Conservation (phyloP, 768 basidiomycete genomes). For the Psilocybe subaeruginosa region DNA sequence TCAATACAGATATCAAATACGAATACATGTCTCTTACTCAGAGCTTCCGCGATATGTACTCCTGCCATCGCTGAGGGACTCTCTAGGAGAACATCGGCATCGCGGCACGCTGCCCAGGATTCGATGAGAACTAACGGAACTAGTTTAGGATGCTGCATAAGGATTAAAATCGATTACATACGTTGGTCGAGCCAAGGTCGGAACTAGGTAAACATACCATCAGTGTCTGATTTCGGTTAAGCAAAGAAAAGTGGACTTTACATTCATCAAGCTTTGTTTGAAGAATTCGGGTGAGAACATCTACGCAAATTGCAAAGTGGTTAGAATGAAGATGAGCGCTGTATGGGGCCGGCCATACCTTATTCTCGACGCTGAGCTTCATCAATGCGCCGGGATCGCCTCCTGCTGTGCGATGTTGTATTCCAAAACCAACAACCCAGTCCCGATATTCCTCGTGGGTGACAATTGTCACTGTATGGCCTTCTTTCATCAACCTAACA, state of each 20-base stretch:
- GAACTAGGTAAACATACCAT: constrained; percentile 39
- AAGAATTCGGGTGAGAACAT: constrained; percentile 79
- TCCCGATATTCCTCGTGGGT: constrained; percentile 57
- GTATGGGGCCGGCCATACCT: constrained; percentile 22
- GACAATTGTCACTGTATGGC: constrained; percentile 57
- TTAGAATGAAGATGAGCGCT: background rate
- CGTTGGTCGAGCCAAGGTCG: constrained; percentile 68
- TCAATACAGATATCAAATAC: background rate
- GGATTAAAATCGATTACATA: constrained; percentile 34
- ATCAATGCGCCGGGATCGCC: constrained; percentile 72
- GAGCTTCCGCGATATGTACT: constrained; percentile 71
- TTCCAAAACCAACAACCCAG: constrained; percentile 64
- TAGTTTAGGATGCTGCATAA: background rate
- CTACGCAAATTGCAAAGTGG: constrained; percentile 29
- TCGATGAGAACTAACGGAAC: constrained; percentile 52
- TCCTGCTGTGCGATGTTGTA: constrained; percentile 63
- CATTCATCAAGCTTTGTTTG: constrained; percentile 59
- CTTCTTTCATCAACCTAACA: constrained; percentile 46
- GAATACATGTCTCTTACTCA: constrained; percentile 47
- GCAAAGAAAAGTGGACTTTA: constrained; percentile 26
- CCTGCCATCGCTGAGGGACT: constrained; percentile 73
- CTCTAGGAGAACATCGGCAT: constrained; percentile 69
- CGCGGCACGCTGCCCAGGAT: constrained; percentile 64
- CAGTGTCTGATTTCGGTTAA: background rate
- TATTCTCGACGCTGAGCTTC: constrained; percentile 56